Base-by-base conservation (phyloP, 2,329 filamentous ascomycete species). In the Venturia asperata region DNA sequence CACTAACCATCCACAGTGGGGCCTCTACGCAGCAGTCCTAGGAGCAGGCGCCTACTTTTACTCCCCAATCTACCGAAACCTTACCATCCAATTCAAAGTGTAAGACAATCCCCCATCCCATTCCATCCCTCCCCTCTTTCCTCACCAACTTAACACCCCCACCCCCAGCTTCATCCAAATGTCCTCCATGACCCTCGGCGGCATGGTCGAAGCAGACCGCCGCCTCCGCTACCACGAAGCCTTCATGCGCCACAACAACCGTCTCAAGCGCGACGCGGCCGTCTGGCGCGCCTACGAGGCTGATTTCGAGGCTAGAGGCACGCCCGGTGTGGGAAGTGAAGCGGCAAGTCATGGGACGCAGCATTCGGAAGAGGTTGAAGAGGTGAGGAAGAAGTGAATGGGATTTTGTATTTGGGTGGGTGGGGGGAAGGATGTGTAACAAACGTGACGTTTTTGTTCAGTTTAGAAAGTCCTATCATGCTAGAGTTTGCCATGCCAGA, bases 181-280 rank as follows among this genome's bases (percentile, higher is more conserved):
- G 87, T 90, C 87, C n/a, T 87, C 86, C 67, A 92, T 92, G 89
- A 87, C 89, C n/a, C 72, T 91, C 42, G 90, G 90, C 55, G 82
- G 85, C 71, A 89, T 90, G 82, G 82, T 92, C 64, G 88, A 91
- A 77, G 90, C 89, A 2, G 90, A 93, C 72, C 77, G 80, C 65
- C 81, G 86, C 62, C 79, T 92, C 70, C 82, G 87, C 63, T 78
- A 82, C 66, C 90, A 89, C 70, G 88, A 92, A 74, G 79, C 85
- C 15, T 78, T 79, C 56, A 78, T 91, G 68, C 80, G 89, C 67
- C 81, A 85, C 42, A 65, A 65, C 56, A 62, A 61, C 42, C 39
- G 42, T 66, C 73, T 87, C 66, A 78, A 83, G 61, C 78, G 83
- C 42, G 87, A 92, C 68, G 82, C 84, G 71, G 87, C 87, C 24